A percentile compares a stretch with the other conserved stretches of the same genome.
Evolutionary conservation across 345 rosid species (phyloP).

Genomic region (Salix caprea): DNA sequence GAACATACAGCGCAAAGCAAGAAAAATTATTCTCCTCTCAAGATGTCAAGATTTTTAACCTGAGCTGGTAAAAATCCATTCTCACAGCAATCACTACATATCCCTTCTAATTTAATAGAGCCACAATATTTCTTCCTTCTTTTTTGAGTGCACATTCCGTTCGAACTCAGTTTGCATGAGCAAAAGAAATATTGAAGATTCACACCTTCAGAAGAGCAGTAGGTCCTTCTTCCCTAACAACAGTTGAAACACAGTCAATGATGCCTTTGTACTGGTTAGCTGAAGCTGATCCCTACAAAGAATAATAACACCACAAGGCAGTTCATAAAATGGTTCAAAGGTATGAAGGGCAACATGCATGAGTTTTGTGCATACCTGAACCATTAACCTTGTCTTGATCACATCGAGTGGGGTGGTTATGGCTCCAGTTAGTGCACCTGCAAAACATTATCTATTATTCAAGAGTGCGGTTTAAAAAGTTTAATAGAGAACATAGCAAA

Average conservation of each 20-base stretch:
- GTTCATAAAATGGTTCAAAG: neutral
- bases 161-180: neutral
- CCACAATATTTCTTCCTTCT: neutral
- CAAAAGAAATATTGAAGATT: neutral
- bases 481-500: neutral
- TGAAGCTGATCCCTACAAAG: conserved; percentile 67
- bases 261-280: conserved; percentile 77
- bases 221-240: conserved; percentile 83
- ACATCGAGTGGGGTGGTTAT: conserved; percentile 97
- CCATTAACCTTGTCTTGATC: conserved; percentile 93
- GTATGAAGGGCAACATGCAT: neutral
- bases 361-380: conserved; percentile 55
- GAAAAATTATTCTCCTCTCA: neutral
- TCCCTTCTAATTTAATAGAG: neutral
- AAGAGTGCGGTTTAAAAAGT: neutral
- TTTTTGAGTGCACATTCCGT: neutral
- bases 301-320: neutral
- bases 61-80: neutral
- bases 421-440: conserved; percentile 95
- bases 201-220: conserved; percentile 80
- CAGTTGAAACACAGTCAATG: conserved; percentile 77
- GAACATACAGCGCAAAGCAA: neutral
- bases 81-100: neutral
- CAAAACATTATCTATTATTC: neutral
- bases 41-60: neutral